A percentile compares a stretch with the other conserved stretches of the same genome.
Evolutionary conservation across 371 early-diverging fungal species (phyloP).

Genomic region (Mucor mucedo): DNA sequence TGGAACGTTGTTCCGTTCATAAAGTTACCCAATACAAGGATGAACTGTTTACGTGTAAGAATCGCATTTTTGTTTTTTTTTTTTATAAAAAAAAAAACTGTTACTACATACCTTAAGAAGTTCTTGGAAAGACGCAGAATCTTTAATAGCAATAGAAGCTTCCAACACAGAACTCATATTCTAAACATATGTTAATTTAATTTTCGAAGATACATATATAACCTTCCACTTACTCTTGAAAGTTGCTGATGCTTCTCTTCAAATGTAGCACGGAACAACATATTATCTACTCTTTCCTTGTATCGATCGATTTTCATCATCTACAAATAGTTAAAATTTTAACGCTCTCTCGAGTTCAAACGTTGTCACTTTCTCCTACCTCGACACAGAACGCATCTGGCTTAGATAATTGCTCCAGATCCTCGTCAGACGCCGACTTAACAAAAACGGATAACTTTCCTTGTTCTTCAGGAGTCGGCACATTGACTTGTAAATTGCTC

Average conservation of each 20-base stretch:
- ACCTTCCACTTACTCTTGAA: constrained; percentile 52
- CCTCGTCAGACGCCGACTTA: constrained; percentile 70
- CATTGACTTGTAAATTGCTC: constrained; percentile 66
- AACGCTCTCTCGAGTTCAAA: background rate
- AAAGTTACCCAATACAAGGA: constrained; percentile 88
- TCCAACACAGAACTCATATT: constrained; percentile 55
- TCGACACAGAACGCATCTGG: constrained; percentile 88
- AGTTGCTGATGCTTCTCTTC: constrained; percentile 72
- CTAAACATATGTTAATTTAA: constrained; percentile 24
- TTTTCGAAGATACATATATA: background rate
- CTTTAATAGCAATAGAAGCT: constrained; percentile 60
- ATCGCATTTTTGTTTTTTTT: background rate
- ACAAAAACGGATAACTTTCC: constrained; percentile 72
- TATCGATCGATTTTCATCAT: constrained; percentile 84
- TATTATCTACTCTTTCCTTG: constrained; percentile 77
- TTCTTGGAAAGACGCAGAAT: constrained; percentile 57
- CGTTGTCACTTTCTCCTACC: constrained; percentile 33
- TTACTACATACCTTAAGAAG: constrained; percentile 50
- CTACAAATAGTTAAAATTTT: constrained; percentile 24
- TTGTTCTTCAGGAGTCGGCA: constrained; percentile 79
- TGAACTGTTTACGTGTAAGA: constrained; percentile 58
- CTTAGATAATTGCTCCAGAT: constrained; percentile 66
- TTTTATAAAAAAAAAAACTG: too few relatives aligned
- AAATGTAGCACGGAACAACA: constrained; percentile 82
- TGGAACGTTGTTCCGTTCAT: constrained; percentile 90